phyloP scores from a whole-genome alignment of 2,329 filamentous ascomycete genomes.

The Colletotrichum godetiae region DNA sequence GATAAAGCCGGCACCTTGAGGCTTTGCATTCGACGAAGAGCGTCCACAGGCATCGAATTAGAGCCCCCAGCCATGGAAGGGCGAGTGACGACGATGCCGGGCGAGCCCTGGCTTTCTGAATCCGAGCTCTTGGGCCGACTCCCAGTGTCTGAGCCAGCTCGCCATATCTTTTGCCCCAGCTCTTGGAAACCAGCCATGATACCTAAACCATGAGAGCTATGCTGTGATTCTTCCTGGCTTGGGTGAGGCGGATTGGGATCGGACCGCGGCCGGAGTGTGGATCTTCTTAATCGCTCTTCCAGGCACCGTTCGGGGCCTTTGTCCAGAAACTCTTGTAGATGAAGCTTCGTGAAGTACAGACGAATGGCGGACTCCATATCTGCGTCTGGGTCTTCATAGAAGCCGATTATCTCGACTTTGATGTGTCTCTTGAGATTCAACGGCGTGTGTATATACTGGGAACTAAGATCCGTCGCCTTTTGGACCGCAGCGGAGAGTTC shows the following conservation, averaged over 20 bases:
- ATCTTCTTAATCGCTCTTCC: conserved; percentile 59
- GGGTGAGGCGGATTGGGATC: background rate
- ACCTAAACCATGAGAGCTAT: conserved; percentile 9
- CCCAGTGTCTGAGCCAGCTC: conserved; percentile 6
- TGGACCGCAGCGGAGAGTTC: conserved; percentile 50
- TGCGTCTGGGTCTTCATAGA: conserved; percentile 65
- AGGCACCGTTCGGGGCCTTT: conserved; percentile 68
- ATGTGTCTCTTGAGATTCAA: conserved; percentile 64
- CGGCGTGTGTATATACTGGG: conserved; percentile 51
- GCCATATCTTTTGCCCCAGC: conserved; percentile 9
- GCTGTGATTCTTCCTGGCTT: background rate
- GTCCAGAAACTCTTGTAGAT: conserved; percentile 64
- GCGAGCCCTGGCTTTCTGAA: conserved; percentile 39
- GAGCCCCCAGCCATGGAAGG: conserved; percentile 40
- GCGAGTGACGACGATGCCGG: conserved; percentile 51
- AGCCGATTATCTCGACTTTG: conserved; percentile 68
- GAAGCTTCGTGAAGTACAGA: conserved; percentile 62
- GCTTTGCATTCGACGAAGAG: conserved; percentile 38
- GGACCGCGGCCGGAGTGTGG: conserved; percentile 33
- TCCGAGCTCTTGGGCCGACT: conserved; percentile 31
- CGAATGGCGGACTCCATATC: conserved; percentile 53
- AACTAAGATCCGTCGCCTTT: conserved; percentile 51
- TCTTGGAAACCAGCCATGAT: conserved; percentile 14
- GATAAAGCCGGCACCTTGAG: conserved; percentile 47
- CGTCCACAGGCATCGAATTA: conserved; percentile 8